Percentiles rank a stretch among this genome's conserved stretches.
Conservation (phyloP, 768 basidiomycete species). For the Leccinum broughii region DNA sequence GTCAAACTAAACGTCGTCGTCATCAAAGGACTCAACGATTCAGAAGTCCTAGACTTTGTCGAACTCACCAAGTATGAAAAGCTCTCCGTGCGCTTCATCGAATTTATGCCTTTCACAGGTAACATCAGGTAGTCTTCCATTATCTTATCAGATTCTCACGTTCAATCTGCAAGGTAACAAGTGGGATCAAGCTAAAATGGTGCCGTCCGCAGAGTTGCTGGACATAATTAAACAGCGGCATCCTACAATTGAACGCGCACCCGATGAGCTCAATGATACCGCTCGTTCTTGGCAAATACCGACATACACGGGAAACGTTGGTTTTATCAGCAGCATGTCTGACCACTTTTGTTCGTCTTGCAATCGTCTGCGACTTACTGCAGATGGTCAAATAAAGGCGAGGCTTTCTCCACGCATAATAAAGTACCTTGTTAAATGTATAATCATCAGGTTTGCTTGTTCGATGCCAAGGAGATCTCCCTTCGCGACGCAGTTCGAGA, state of each 20-base stretch:
- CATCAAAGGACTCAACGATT: constrained; percentile 77
- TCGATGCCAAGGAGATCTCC: constrained; percentile 82
- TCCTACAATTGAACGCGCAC: constrained; percentile 52
- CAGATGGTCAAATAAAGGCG: constrained; percentile 89
- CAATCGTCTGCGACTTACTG: constrained; percentile 82
- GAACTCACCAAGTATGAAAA: constrained; percentile 64
- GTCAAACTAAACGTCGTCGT: constrained; percentile 87
- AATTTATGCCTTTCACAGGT: constrained; percentile 95
- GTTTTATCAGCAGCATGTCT: constrained; percentile 94
- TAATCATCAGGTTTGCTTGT: constrained; percentile 71
- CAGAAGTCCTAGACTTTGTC: constrained; percentile 78
- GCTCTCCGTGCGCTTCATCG: constrained; percentile 82
- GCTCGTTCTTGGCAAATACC: constrained; percentile 77
- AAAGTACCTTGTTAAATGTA: neutral
- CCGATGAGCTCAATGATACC: constrained; percentile 78
- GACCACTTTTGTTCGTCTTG: constrained; percentile 89
- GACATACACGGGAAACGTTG: constrained; percentile 67
- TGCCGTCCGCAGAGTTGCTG: constrained; percentile 70
- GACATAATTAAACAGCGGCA: constrained; percentile 47
- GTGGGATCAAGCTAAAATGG: constrained; percentile 82
- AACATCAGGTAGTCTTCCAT: constrained; percentile 12
- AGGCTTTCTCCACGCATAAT: constrained; percentile 4
- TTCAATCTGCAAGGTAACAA: constrained; percentile 61
- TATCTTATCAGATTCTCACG: constrained; percentile 3
- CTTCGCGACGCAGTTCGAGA: constrained; percentile 71